Conservation (phyloP, 768 basidiomycete genomes). For the Pisolithus microcarpus region DNA sequence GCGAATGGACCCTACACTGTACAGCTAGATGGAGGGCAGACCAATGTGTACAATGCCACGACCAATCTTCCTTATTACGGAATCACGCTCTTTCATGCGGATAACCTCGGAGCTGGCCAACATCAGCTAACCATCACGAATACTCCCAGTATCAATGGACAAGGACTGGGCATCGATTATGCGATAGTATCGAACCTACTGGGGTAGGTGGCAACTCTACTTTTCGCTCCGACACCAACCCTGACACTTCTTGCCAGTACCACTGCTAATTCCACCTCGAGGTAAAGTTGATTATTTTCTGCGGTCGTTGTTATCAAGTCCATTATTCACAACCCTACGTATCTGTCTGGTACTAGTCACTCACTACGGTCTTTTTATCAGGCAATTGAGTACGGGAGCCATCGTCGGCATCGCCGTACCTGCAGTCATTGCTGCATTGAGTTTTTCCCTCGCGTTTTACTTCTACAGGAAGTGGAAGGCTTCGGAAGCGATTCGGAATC, state of each 20-base stretch:
- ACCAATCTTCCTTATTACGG: conserved; percentile 14
- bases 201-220: conserved; percentile 6
- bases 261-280: too few relatives aligned
- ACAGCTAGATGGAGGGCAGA: conserved; percentile 28
- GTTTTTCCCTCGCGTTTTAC: conserved; percentile 11
- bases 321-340: not conserved
- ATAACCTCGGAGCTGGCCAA: conserved; percentile 34
- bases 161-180: conserved; percentile 28
- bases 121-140: conserved; percentile 31
- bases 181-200: conserved; percentile 20
- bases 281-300: too few relatives aligned
- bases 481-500: conserved; percentile 7
- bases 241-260: not conserved
- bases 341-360: not conserved
- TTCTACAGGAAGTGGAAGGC: conserved; percentile 26
- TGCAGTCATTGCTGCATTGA: conserved; percentile 8
- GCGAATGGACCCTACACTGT: conserved; percentile 28
- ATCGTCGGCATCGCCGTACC: conserved; percentile 18
- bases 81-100: conserved; percentile 28
- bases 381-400: conserved; percentile 14
- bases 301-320: not conserved
- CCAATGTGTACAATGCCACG: conserved; percentile 5
- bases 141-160: conserved; percentile 12
- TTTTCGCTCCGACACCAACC: not conserved
- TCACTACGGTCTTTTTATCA: conserved; percentile 2